phyloP scores from a whole-genome alignment of 768 basidiomycete genomes.

The Lentinula guzmanii region DNA sequence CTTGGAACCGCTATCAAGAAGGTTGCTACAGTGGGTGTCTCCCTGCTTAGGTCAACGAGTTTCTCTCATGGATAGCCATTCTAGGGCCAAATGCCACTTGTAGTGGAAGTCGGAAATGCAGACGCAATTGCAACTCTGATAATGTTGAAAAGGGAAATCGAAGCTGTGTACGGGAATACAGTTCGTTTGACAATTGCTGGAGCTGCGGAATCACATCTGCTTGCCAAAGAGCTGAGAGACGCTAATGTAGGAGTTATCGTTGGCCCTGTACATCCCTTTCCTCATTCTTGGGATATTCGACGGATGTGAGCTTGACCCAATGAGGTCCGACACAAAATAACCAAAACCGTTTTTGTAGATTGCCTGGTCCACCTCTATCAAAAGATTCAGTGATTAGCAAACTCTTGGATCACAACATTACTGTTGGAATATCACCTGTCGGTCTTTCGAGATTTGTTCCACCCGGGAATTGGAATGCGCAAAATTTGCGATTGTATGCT shows the following conservation, averaged over 20 bases:
- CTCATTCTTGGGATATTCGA: slow-evolving; percentile 50
- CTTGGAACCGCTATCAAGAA: slow-evolving; percentile 7
- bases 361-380: slow-evolving; percentile 67
- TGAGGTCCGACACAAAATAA: neutral
- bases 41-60: neutral
- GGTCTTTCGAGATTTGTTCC: slow-evolving; percentile 21
- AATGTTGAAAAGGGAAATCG: slow-evolving; percentile 49
- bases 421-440: slow-evolving; percentile 50
- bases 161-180: slow-evolving; percentile 18
- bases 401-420: slow-evolving; percentile 55
- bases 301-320: neutral
- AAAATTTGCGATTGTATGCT: slow-evolving; percentile 65
- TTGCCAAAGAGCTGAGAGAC: slow-evolving; percentile 56
- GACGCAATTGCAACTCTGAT: slow-evolving; percentile 74
- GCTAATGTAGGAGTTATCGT: slow-evolving; percentile 72
- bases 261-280: slow-evolving; percentile 55
- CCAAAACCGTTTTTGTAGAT: slow-evolving; percentile 22
- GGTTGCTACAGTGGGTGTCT: slow-evolving; percentile 17
- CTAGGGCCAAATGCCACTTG: slow-evolving; percentile 57
- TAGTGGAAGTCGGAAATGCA: slow-evolving; percentile 61
- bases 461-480: slow-evolving; percentile 46
- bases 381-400: slow-evolving; percentile 46
- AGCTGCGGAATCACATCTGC: slow-evolving; percentile 53
- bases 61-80: too few relatives aligned
- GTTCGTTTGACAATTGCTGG: slow-evolving; percentile 47